A percentile compares a stretch with the other conserved stretches of the same genome.
phyloP scores from a whole-genome alignment of 2,329 filamentous ascomycete species.

The Lomentospora prolificans region DNA sequence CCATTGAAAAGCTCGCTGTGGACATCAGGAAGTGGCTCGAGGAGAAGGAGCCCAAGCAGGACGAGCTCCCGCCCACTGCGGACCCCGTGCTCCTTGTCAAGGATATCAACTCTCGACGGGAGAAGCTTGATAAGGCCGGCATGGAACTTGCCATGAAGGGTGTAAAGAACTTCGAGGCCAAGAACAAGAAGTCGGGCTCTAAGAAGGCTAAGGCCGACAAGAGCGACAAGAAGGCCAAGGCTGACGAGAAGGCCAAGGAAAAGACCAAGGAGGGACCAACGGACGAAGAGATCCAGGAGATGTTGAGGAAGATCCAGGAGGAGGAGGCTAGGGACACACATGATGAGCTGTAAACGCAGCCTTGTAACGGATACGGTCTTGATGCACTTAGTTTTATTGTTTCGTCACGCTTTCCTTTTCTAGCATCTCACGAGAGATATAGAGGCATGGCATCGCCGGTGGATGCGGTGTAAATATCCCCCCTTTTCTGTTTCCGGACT shows the following conservation, averaged over 20 bases:
- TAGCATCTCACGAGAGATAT: not conserved
- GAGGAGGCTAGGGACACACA: constrained; percentile 20
- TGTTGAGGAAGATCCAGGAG: constrained; percentile 27
- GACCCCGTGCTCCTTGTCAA: constrained; percentile 66
- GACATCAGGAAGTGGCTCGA: constrained; percentile 65
- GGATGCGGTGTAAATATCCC: not conserved
- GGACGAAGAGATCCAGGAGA: constrained; percentile 41
- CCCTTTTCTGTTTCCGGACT: not conserved
- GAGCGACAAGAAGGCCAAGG: constrained; percentile 26
- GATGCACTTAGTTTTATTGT: not conserved
- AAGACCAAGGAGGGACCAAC: constrained; percentile 27
- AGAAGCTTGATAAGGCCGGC: constrained; percentile 61
- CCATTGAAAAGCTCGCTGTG: constrained; percentile 52
- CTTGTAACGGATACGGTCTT: not conserved
- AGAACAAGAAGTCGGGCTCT: constrained; percentile 33
- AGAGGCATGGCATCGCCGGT: not conserved
- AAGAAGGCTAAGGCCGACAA: constrained; percentile 26
- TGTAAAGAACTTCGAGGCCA: constrained; percentile 42
- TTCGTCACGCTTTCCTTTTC: not conserved
- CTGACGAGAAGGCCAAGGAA: constrained; percentile 23
- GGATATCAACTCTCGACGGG: constrained; percentile 60
- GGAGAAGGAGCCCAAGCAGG: constrained; percentile 60
- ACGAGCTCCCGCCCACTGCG: constrained; percentile 56
- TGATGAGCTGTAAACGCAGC: constrained; percentile 14
- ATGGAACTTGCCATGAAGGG: constrained; percentile 63